Conservation (phyloP, 192 early-diverging fungal species). For the Coemansia nantahalensis region DNA sequence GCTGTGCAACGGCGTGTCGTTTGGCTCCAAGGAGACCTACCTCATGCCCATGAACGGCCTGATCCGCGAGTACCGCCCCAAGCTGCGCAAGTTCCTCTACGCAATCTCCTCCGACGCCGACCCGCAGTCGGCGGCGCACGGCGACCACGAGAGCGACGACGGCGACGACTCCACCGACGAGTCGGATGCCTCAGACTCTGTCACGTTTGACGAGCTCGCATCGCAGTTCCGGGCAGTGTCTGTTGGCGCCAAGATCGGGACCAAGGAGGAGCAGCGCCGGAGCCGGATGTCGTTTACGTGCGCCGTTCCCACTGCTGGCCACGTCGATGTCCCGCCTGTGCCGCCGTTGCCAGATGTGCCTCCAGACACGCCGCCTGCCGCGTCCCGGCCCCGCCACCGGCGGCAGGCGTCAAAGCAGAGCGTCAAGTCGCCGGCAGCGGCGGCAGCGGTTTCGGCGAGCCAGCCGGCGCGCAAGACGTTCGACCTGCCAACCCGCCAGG, state of each 20-base stretch:
- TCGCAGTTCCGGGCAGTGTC: conserved; percentile 45
- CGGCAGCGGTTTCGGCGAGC: conserved; percentile 1
- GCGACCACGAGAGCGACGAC: conserved; percentile 5
- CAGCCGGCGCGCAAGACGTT: conserved; percentile 33
- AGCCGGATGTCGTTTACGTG: conserved; percentile 38
- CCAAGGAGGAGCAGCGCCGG: conserved; percentile 51
- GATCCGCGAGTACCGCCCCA: conserved; percentile 74
- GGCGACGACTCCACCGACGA: neutral
- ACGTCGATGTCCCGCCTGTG: conserved; percentile 12
- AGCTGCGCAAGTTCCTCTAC: conserved; percentile 74
- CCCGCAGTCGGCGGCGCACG: neutral
- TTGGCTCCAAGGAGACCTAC: conserved; percentile 89
- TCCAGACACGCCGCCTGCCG: conserved; percentile 14
- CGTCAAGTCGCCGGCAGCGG: neutral
- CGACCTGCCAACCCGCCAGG: conserved; percentile 18
- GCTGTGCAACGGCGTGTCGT: conserved; percentile 90
- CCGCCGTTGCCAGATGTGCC: conserved; percentile 18
- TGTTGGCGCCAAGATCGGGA: conserved; percentile 42
- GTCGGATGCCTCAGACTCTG: no score
- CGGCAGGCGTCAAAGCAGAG: conserved; percentile 12
- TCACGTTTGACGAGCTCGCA: conserved; percentile 48
- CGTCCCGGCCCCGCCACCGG: conserved; percentile 8
- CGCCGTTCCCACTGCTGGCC: neutral
- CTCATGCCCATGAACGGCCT: conserved; percentile 88
- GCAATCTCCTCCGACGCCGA: conserved; percentile 47